Base-by-base conservation (phyloP, 306 rosid species). In the Malus fusca region DNA sequence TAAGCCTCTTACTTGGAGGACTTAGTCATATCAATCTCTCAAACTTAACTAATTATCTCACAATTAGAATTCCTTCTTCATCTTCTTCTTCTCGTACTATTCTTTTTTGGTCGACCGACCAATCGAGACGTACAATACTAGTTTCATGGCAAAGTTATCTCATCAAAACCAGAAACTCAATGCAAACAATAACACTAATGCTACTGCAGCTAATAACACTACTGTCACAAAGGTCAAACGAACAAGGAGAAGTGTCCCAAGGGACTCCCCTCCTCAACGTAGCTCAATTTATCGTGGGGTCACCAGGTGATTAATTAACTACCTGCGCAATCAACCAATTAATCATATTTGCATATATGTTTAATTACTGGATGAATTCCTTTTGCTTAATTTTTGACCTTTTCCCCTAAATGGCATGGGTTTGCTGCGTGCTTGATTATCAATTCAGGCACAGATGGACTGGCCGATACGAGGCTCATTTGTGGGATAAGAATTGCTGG, bases 401-500 rank as follows among this genome's bases (percentile, higher is more conserved):
- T 48, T 46, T 15, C 15, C 18, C 53, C 53, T 14, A 48, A 48
- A 48, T 48, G 19, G 21, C 53, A 48, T 48, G 53, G 53, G 53
- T 48, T 15, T 15, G 53, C 19, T 48, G 53, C 19, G 53, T 15
- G 19, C 53, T 48, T 48, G 53, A 15, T 48, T 48, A 48, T 48
- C 53, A 13, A 8, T 43, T 66, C 46, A 90, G 97, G 76, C 97
- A 90, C 75, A 84, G 93, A 19, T 92, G 96, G 97, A 92, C 97
- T 4, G 96, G 97, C 19, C 84, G 97, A 35, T 92, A 87, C 21
- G 97, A 92, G 61, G 97, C 97, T 85, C 97, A 92, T 80, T 82
- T 90, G 84, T 92, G 97, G 97, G 97, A 92, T 65, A 92, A 87
- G 84, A 88, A 87, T 84, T 87, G 93, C 77, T 90, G 96, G 96